Evolutionary conservation across 208 protist genomes (phyloP), one percentile per base, ranked within the genome.

Genomic region (Porcisia hertigi): DNA sequence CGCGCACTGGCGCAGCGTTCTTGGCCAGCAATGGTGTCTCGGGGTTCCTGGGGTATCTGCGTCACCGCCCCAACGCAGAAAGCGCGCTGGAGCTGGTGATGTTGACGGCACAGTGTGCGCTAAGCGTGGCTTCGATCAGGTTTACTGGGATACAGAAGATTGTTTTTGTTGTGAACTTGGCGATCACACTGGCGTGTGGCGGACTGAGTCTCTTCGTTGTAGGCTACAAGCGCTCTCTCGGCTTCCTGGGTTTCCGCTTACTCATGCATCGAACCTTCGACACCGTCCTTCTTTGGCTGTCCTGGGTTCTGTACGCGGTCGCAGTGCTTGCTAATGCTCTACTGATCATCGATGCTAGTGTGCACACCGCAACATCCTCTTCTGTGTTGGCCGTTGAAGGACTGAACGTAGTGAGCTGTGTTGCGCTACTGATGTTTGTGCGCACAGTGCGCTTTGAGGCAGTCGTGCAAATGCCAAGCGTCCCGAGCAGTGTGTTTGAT

Each of bases 61-160:
- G 77, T 36, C 73, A 73, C 25, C 86, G 87, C 49, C 88, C 91
- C 39, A 96, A 96, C 73, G 73, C 85, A 39, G 86, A 94, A 79
- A 88, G 85, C 5, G 85, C 74, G 18, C 65, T 94, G 63, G 84
- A 92, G 76, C 54, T 83, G 49, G 79, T 82, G 14, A 76, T 94
- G 72, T 16, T 90, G 30, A 43, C 86, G 0, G 82, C 71, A 5
- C 86, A 92, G 55, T 66, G 81, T 8, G 73, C 76, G 58, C 43
- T 94, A 1, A 86, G 84, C 79, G 60, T 64, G 39, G 39, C 80
- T 49, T 81, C 77, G 11, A 65, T 70, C 47, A 41, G 79, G 20
- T 84, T 89, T 41, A 73, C 71, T 1, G 45, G 36, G 41, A 47
- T 92, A 49, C 71, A 71, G 45, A 18, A 18, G 18, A 43, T n/a